Base-by-base conservation (phyloP, 257 asterid species). In the Rhazya stricta region DNA sequence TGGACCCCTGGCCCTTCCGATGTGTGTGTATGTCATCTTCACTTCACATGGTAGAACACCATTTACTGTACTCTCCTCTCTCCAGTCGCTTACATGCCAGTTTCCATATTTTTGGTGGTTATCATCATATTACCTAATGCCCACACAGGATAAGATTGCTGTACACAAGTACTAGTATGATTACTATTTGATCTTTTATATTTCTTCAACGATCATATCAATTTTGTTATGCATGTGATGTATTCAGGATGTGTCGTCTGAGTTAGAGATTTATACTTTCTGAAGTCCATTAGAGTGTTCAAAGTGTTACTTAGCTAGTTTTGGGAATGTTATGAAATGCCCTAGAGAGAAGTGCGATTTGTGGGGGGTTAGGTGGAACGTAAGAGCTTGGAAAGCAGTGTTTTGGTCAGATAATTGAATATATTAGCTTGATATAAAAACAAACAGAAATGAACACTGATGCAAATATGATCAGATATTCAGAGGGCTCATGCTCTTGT, bases 1-100 rank as follows among this genome's bases (percentile, higher is more conserved):
- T 76, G 84, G 84, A 80, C 79, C 84, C 75, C 23, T 10, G 36
- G 30, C 34, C 63, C 29, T 50, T 58, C 9, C 53, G 21, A 16
- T 19, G 34, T 51, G 36, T 32, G 8, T n/a, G 15, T 10, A n/a
- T 19, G 51, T 57, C 60, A 60, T 66, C 43, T 73, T 53, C 78
- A 27, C 34, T 71, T 79, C 87, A 86, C 87, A 80, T 82, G 88
- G 66, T 32, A 32, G 27, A 75, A 84, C 79, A 13, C 42, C 76
- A 74, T 78, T 74, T 81, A 10, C 69, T 29, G 37, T 62, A 77
- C 60, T 29, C 60, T 54, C 23, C 63, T 23, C 81, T 86, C 86
- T 82, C 66, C 75, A 48, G 89, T 90, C 93, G 84, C 91, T 90
- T 86, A 58, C 89, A 83, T 81, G 96, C 79, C 90, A 86, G 92